phyloP scores from a whole-genome alignment of 257 asterid genomes.

The Scutellaria minor region DNA sequence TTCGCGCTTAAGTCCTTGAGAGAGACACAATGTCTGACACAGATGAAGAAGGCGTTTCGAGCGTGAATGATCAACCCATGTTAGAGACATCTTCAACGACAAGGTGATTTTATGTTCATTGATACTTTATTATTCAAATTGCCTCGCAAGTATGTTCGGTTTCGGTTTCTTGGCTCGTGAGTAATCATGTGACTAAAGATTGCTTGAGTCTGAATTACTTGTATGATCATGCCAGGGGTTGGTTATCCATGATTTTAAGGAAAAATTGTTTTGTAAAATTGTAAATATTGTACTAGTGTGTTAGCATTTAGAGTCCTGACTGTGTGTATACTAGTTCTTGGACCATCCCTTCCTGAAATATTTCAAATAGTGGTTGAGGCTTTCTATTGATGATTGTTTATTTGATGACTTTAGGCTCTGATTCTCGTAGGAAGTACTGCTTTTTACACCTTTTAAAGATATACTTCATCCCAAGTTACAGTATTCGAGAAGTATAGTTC shows the following conservation, averaged over 20 bases:
- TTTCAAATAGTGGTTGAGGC: background rate
- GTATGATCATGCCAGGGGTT: background rate
- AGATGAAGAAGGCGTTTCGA: conserved; percentile 57
- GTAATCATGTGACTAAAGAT: too few species aligned
- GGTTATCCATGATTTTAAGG: background rate
- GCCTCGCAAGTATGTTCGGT: too few species aligned
- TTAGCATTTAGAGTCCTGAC: conserved; percentile 9
- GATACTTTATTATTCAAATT: background rate
- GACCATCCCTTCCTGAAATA: conserved; percentile 7
- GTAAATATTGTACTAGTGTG: background rate
- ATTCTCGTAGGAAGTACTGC: background rate
- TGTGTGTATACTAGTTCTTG: background rate
- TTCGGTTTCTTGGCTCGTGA: too few species aligned
- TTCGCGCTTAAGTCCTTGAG: too few species aligned
- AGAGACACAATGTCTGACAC: conserved; percentile 55
- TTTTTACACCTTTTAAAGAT: background rate
- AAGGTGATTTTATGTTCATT: conserved; percentile 47
- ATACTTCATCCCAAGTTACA: background rate
- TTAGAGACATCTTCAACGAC: conserved; percentile 45
- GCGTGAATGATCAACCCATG: conserved; percentile 38
- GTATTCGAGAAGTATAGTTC: background rate
- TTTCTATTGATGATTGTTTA: conserved; percentile 9
- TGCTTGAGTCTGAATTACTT: background rate
- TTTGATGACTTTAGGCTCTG: background rate
- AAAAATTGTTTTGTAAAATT: conserved; percentile 5